These are phyloP conservation scores for Picochlorum sp. DNA, from an alignment of 139 green algal species.

Conservation along the genomic window DNA sequence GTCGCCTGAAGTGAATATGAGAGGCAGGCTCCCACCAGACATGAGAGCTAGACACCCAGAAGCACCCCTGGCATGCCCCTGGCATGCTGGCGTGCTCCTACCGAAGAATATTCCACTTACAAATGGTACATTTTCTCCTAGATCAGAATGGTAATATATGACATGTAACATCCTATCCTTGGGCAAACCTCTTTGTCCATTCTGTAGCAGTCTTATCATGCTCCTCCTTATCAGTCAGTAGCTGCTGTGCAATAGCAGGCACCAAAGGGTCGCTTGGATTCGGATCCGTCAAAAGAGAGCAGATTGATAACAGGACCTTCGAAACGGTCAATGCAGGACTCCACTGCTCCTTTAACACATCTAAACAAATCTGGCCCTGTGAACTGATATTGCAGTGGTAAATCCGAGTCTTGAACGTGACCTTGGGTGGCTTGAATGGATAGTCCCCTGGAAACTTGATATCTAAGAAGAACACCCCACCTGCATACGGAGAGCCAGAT, in stretches of 20 bases:
- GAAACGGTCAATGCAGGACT: slow-evolving; percentile 80
- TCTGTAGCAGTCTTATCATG: slow-evolving; percentile 87
- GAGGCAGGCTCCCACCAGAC: slow-evolving; percentile 19
- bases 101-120: slow-evolving; percentile 36
- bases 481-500: slow-evolving; percentile 73
- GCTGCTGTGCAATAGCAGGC: slow-evolving; percentile 81
- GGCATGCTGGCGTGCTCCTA: slow-evolving; percentile 57
- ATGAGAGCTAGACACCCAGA: slow-evolving; percentile 30
- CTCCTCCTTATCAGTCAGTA: slow-evolving; percentile 61
- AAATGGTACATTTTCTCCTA: slow-evolving; percentile 54
- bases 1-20: slow-evolving; percentile 62
- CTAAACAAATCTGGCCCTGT: slow-evolving; percentile 78
- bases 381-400: slow-evolving; percentile 94
- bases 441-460: slow-evolving; percentile 93
- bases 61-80: slow-evolving; percentile 40
- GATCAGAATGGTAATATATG: slow-evolving; percentile 16
- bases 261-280: slow-evolving; percentile 94
- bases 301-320: slow-evolving; percentile 84
- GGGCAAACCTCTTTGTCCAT: slow-evolving; percentile 83
- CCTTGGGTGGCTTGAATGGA: slow-evolving; percentile 92
- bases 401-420: slow-evolving; percentile 80
- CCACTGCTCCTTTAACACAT: slow-evolving; percentile 91
- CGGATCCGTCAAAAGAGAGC: slow-evolving; percentile 84
- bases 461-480: slow-evolving; percentile 92
- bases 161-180: slow-evolving; percentile 28